Percentiles rank a stretch among this genome's conserved stretches.
Conservation (phyloP, 2,329 filamentous ascomycete genomes). For the Aureobasidium sp. region DNA sequence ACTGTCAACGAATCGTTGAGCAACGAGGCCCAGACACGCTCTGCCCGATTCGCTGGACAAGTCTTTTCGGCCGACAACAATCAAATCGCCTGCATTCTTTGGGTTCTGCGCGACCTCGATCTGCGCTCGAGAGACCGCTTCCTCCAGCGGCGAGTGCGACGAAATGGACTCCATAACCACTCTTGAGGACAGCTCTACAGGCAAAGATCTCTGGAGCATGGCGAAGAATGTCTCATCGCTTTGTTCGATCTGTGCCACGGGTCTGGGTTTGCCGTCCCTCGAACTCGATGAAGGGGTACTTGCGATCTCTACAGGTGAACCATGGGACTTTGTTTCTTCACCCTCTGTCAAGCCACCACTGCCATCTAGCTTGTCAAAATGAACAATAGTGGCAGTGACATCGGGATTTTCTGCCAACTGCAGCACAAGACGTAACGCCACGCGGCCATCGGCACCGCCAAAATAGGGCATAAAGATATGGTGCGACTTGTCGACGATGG, state of each 20-base stretch:
- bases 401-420: slow-evolving; percentile 75
- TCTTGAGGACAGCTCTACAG: slow-evolving; percentile 43
- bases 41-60: slow-evolving; percentile 32
- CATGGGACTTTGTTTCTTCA: neutral
- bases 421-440: slow-evolving; percentile 71
- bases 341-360: neutral
- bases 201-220: slow-evolving; percentile 49
- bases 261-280: neutral
- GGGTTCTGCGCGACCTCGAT: slow-evolving; percentile 53
- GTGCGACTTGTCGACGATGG: slow-evolving; percentile 62
- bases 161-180: slow-evolving; percentile 52
- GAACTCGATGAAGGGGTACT: neutral
- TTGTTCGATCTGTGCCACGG: slow-evolving; percentile 24
- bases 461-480: slow-evolving; percentile 85
- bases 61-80: slow-evolving; percentile 56
- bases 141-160: slow-evolving; percentile 34
- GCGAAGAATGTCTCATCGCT: slow-evolving; percentile 51
- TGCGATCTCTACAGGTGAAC: neutral
- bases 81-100: slow-evolving; percentile 62
- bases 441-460: slow-evolving; percentile 72
- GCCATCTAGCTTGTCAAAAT: slow-evolving; percentile 37
- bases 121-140: slow-evolving; percentile 48
- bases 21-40: slow-evolving; percentile 53
- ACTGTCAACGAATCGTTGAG: slow-evolving; percentile 51
- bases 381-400: slow-evolving; percentile 69